Base-by-base conservation (phyloP, 1,139 yeast genomes). In the Saccharomyces hybrid region DNA sequence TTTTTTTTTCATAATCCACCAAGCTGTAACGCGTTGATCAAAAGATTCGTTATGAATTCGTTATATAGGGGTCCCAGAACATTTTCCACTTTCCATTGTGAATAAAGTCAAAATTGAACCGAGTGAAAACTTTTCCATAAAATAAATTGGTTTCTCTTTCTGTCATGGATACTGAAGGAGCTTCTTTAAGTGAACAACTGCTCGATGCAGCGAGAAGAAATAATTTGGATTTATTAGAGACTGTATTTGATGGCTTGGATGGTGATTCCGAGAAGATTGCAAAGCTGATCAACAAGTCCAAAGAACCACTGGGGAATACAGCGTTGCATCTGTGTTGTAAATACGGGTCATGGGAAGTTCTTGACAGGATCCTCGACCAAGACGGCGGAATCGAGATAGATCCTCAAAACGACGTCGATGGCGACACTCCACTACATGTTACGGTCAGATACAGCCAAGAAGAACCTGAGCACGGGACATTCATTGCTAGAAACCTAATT, bases 171-270 rank as follows among this genome's bases (percentile, higher is more conserved):
- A 55, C 58, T 19, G 79, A 77, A 58, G 97, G 97, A 34, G 98
- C 97, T 5, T 77, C 87, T 3, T 78, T 78, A 57, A 72, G 79
- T 13, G 97, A 93, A 69, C 97, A 88, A 72, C 73, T 93, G 54
- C 76, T 91, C 53, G 98, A 91, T 64, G 83, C 93, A 6, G 84
- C 95, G 14, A 83, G 98, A 68, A 78, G 97, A 72, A 88, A 93
- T 75, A 93, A 91, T 70, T 79, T 82, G 1, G 96, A 88, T 59
- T 78, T 91, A 52, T 72, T 90, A 51, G 76, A 78, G 42, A 77
- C 82, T 47, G 78, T 88, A 52, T 73, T 86, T 42, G 67, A 70
- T 7, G 72, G 74, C 6, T 77, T 77, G 26, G 73, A 75, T 27
- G 75, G 77, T 57, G 79, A 79, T 60, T 73, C 76, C 4, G 75